Base-by-base conservation (phyloP, 352 stramenopile species). In the Phytophthora citricola region DNA sequence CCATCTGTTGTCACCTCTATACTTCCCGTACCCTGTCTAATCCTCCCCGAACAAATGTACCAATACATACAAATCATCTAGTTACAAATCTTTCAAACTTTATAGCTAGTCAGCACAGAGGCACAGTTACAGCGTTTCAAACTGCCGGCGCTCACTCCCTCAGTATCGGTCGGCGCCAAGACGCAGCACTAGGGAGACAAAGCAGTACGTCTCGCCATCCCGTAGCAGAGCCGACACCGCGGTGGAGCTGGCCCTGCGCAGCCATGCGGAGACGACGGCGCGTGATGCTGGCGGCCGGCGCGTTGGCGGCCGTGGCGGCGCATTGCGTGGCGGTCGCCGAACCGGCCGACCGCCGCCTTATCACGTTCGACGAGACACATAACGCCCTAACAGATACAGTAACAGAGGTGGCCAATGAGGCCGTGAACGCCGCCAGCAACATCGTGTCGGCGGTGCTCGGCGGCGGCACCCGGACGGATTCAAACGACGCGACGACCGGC, bases 231-330 rank as follows among this genome's bases (percentile, higher is more conserved):
- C 15, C 43, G 17, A 52, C 51, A 39, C 27, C 20, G 46, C 41
- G 20, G 52, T 46, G 43, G 40, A 54, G 54, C 63, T 71, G 63
- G 61, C 46, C 45, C 17, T 22, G 32, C 41, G 66, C 53, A 57
- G 47, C 56, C 53, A 75, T 76, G 55, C 66, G 58, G 43, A 69
- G 46, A 68, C 63, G 55, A 70, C 24, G 58, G 51, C 58, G 59
- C 52, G 60, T 32, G 20, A 12, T 71, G 58, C n/a, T 76, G 41
- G 53, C 49, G 38, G 31, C 65, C n/a, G 38, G 58, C 22, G 58
- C 46, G 27, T 31, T 75, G 24, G 44, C 40, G 24, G 61, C 48
- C 22, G 57, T 40, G 12, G 57, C 31, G 56, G 46, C 58, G 34
- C 56, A 64, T 39, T 65, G 48, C 45, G 56, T 36, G 20, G 67